phyloP scores from a whole-genome alignment of 208 protist genomes.

The Vickermania ingenoplastis region DNA sequence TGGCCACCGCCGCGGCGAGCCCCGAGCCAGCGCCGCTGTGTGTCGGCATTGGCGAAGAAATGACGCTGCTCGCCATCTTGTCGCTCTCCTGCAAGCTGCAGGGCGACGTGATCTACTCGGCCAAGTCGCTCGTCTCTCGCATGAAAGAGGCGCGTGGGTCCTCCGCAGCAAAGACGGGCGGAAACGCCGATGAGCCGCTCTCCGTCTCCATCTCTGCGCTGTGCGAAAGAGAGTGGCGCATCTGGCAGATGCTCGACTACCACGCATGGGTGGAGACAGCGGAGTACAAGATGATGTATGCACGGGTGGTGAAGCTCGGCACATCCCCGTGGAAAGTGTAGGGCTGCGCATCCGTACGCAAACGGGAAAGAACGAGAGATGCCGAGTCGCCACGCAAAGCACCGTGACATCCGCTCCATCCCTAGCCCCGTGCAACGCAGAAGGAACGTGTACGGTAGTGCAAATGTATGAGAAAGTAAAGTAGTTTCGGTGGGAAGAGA shows the following conservation, averaged over 20 bases:
- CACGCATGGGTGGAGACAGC: slow-evolving; percentile 15
- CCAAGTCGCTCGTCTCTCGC: slow-evolving; percentile 15
- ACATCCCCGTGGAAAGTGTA: background rate
- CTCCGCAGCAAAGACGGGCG: background rate
- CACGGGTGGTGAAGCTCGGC: slow-evolving; percentile 4
- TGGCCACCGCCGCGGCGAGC: slow-evolving; percentile 7
- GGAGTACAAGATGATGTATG: slow-evolving; percentile 22
- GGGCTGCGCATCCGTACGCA: too few species aligned
- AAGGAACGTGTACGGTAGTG: too few species aligned
- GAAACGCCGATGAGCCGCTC: background rate
- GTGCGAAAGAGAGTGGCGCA: slow-evolving; percentile 24
- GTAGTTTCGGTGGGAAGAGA: too few species aligned
- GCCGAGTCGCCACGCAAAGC: too few species aligned
- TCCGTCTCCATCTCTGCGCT: slow-evolving; percentile 13
- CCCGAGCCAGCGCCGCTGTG: slow-evolving; percentile 17
- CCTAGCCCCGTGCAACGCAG: too few species aligned
- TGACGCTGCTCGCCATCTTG: slow-evolving; percentile 19
- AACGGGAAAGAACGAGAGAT: too few species aligned
- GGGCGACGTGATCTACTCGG: slow-evolving; percentile 31
- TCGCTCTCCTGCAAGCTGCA: slow-evolving; percentile 31
- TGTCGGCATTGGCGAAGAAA: background rate
- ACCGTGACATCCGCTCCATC: too few species aligned
- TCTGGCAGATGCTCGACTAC: slow-evolving; percentile 23
- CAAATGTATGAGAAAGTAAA: too few species aligned
- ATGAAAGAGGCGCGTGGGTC: background rate